Evolutionary conservation across 805 yeast genomes (phyloP), one percentile per base, ranked within the genome.

Genomic region (Saccharomyces paradoxus): DNA sequence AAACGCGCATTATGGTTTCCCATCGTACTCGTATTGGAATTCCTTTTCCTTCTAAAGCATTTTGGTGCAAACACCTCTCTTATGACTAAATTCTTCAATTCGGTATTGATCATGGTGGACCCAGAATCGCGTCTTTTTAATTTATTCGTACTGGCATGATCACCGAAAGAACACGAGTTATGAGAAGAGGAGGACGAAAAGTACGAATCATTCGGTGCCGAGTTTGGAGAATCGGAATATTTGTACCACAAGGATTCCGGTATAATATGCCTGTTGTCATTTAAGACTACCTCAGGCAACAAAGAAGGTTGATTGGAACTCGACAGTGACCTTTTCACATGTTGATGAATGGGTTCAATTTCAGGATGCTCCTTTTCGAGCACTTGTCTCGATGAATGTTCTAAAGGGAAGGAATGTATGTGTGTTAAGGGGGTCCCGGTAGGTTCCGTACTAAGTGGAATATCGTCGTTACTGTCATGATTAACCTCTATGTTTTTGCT

Each of bases 221-320:
- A 59, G 51, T 68, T 64, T 32, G 74, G 68, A 6, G 74, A 71
- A n/a, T 59, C 58, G 4, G 87, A 78, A 63, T 81, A 84, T 53
- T 80, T 82, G 56, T 77, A 77, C 82, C 89, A 81, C 57, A 89
- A 69, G 2, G 90, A 83, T 54, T 84, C 86, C 0, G 98, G 97
- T 31, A 92, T 84, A 53, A 92, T 91, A 69, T 92, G 99, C 55
- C 81, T 84, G 69, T 92, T 92, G 64, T 92, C 98, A 67, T 89
- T 91, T 32, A 92, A 76, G 1, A 87, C 83, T n/a, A 92, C 98
- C 64, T 89, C 97, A 2, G 71, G 71, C 37, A 63, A 56, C 2
- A 92, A 87, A 10, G 50, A 50, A 48, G 53, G 55, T 24, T 54
- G 47, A 22, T 50, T 53, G 53, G 26, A 21, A n/a, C 24, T 37